Evolutionary conservation across 2,329 filamentous ascomycete species (phyloP).

Genomic region (Ceratocystis cacaofunesta): DNA sequence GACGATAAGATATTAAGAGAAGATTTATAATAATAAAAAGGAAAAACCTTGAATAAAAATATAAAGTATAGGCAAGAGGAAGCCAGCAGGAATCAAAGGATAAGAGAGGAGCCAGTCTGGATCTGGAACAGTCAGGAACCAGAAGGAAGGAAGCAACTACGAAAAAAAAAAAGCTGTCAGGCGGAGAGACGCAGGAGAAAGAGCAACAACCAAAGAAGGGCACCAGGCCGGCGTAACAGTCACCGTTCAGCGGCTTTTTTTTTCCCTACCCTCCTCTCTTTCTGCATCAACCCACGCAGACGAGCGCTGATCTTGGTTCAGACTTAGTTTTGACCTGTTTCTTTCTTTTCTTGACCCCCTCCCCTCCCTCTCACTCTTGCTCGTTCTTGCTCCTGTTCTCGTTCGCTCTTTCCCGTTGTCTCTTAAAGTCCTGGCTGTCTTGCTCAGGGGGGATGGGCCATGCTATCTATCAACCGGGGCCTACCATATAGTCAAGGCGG

Average conservation of each 20-base stretch:
- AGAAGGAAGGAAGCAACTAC: conserved; percentile 1
- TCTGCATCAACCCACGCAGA: neutral
- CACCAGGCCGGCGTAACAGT: neutral
- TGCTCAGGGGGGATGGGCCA: neutral
- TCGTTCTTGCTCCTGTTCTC: neutral
- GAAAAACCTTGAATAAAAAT: neutral
- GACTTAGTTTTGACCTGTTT: neutral
- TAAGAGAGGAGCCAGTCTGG: neutral
- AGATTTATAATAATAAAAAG: neutral
- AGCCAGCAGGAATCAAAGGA: neutral
- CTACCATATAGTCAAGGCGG: neutral
- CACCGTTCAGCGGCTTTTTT: neutral
- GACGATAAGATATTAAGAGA: neutral
- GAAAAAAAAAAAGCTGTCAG: neutral
- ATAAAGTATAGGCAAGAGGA: neutral
- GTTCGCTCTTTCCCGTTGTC: neutral
- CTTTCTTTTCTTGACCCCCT: neutral
- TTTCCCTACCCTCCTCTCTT: too few relatives aligned
- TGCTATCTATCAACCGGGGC: neutral
- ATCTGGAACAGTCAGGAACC: neutral
- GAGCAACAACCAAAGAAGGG: neutral
- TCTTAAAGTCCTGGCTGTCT: neutral
- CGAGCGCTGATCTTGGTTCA: neutral
- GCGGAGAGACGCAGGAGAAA: neutral
- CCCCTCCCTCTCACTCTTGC: too few relatives aligned